Evolutionary conservation across 2,329 filamentous ascomycete species (phyloP).

Genomic region (Ceratocystis cacaofunesta): DNA sequence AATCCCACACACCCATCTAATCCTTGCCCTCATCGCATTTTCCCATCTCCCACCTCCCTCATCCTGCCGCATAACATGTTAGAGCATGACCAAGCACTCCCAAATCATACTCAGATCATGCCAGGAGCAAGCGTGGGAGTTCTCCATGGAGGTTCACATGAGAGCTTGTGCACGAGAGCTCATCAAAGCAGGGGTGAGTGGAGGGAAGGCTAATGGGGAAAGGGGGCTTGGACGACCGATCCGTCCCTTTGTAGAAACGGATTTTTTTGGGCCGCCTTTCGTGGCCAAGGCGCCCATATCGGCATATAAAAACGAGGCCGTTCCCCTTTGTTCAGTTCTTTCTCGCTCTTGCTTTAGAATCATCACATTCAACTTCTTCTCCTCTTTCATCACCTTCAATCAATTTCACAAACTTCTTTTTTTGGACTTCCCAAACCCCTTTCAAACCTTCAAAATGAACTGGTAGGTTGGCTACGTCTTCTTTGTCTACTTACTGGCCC

Average conservation of each 20-base stretch:
- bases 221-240: background rate
- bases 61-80: background rate
- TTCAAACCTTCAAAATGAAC: constrained; percentile 16
- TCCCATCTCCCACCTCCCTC: background rate
- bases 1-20: background rate
- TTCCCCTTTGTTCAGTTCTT: background rate
- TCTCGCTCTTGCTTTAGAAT: background rate
- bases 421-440: background rate
- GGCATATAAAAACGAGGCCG: constrained; percentile 5
- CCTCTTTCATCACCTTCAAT: background rate
- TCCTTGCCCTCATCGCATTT: no score
- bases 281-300: background rate
- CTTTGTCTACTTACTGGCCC: background rate
- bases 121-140: background rate
- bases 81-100: background rate
- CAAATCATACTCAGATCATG: background rate
- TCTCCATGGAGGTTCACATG: background rate
- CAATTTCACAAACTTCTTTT: constrained; percentile 4
- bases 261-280: background rate
- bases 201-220: background rate
- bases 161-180: background rate
- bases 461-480: constrained; percentile 10
- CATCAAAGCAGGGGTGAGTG: background rate
- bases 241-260: background rate
- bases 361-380: background rate